Base-by-base conservation (phyloP, 2,329 filamentous ascomycete species). In the Aspergillus costaricaensis region DNA sequence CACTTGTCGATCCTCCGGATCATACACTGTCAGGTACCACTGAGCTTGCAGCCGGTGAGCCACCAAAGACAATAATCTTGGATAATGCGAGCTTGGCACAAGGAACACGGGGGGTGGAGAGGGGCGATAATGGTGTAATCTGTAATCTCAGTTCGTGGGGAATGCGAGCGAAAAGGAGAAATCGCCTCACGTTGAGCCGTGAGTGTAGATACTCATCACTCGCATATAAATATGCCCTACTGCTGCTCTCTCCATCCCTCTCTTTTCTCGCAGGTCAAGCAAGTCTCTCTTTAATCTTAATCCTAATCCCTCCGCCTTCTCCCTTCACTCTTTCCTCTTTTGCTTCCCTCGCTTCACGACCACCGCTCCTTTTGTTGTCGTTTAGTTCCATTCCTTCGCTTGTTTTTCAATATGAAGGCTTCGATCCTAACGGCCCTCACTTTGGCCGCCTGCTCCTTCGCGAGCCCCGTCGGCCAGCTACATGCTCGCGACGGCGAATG, bases 331-430 rank as follows among this genome's bases (percentile, higher is more conserved):
- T 30, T 21, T 43, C n/a, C 17, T 21, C 2, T 4, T 14, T 36
- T 36, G 32, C 47, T 50, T 60, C 59, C 41, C 38, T 65, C 61
- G 15, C 58, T 60, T 58, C 51, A 58, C 51, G 15, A 61, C 47
- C 23, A 27, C 30, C 50, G 39, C 41, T 56, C 58, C 21, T 60
- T 58, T 51, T 30, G 25, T 36, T 43, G 49, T 25, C 43, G 53
- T 56, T 39, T 57, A 30, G 38, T 51, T 43, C 38, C 32, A 36
- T 58, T 60, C 60, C 56, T 23, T 49, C 38, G 57, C 56, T 55
- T 44, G 32, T 36, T 12, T 47, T 58, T 57, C 62, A 61, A 52
- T n/a, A 67, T 67, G 65, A 67, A 60, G 60, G 59, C 61, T 36
- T 58, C 64, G 39, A 44, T 63, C 36, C 36, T 66, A 27, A 62